Base-by-base conservation (phyloP, 2,329 filamentous ascomycete genomes). In the Fusarium pseudocircinatum region DNA sequence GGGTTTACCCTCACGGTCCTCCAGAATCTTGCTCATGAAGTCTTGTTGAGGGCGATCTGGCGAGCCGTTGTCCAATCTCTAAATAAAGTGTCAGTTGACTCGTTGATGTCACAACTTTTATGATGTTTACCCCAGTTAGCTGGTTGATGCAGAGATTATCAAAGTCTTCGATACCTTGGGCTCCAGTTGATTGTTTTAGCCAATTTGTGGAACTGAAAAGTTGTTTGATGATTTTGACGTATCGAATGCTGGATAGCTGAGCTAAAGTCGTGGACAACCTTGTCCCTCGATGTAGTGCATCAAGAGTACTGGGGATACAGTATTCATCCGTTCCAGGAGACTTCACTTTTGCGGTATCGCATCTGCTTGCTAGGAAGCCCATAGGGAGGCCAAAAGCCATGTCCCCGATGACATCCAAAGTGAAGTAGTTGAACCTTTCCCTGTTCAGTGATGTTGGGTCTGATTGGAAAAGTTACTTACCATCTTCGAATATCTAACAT, bases 91-190 rank as follows among this genome's bases (percentile, higher is more conserved):
- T 52, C 4, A 52, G 18, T 36, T 15, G 14, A 24, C 2, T 2
- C 22, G 12, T 24, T 14, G n/a, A n/a, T 8, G 16, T 12, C 2
- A 20, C 5, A 9, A 2, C 8, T 14, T 20, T 4, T 4, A 4
- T 12, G 7, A 7, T 3, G 11, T 10, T 26, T 20, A 52, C 32
- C 6, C 24, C 12, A 26, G 9, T 10, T 18, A 52, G 18, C 16
- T 52, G 32, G 16, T 10, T 9, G 24, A 22, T 22, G 8, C 32
- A 52, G 1, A 52, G 0, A 18, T 52, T 32, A 7, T 34, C 22
- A 18, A 50, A 50, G 15, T 50, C 47, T 34, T 34, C n/a, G 8
- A 24, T 50, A 2, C 22, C 47, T 2, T 34, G 47, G 9, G 30
- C 28, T 9, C 47, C 30, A 20, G 30, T 50, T 24, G 16, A 32